Percentiles rank a stretch among this genome's conserved stretches.
Evolutionary conservation across 2,329 filamentous ascomycete species (phyloP).

Genomic region (Botryotinia calthae): DNA sequence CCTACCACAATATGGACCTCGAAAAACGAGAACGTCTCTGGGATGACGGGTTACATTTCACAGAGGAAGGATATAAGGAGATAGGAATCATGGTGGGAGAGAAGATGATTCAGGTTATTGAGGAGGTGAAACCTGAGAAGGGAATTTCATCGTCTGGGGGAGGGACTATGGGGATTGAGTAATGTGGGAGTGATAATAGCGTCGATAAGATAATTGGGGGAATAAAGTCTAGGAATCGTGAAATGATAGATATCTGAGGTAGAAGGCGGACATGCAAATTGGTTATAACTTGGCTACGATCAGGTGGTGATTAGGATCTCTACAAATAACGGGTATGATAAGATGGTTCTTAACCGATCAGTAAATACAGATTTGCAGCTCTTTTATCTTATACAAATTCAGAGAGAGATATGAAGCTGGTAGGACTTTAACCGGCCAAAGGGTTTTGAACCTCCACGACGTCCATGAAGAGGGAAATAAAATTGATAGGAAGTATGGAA

Average conservation of each 20-base stretch:
- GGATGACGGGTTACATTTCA: slow-evolving; percentile 62
- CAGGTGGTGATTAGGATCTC: background rate
- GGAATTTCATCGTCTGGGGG: background rate
- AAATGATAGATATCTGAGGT: background rate
- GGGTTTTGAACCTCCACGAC: background rate
- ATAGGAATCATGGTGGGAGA: slow-evolving; percentile 58
- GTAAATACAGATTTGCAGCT: background rate
- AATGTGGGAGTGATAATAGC: background rate
- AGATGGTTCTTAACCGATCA: background rate
- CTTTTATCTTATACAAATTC: background rate
- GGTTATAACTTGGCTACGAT: background rate
- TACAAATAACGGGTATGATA: background rate
- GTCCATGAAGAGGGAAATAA: background rate
- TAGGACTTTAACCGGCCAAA: background rate
- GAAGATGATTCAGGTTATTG: slow-evolving; percentile 50
- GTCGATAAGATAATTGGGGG: too few relatives aligned
- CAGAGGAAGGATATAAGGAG: slow-evolving; percentile 56
- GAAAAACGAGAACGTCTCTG: slow-evolving; percentile 51
- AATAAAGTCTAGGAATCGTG: background rate
- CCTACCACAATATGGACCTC: slow-evolving; percentile 51
- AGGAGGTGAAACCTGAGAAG: slow-evolving; percentile 4
- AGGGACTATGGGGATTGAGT: slow-evolving; percentile 10
- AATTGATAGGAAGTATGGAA: background rate
- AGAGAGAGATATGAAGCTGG: background rate
- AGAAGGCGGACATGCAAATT: background rate